Conservation (phyloP, 768 basidiomycete species). For the Leucocoprinus leucothites region DNA sequence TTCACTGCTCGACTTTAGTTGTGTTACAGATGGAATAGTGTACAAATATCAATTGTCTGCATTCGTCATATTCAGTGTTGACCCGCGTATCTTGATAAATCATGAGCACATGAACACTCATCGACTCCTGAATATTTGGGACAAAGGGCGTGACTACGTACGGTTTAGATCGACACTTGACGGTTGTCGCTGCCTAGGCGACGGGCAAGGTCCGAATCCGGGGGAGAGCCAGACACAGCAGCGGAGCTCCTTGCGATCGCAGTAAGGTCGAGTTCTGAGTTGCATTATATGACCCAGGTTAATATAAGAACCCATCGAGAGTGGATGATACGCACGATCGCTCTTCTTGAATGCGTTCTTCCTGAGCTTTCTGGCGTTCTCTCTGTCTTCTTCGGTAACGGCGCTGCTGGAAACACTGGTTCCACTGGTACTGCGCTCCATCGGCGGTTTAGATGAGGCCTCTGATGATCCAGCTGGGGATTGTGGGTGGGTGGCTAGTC, state of each 20-base stretch:
- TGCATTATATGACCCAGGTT: background rate
- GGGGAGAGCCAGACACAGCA: slow-evolving; percentile 59
- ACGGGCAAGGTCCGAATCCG: slow-evolving; percentile 10
- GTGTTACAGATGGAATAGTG: too few relatives aligned
- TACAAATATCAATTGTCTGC: too few relatives aligned
- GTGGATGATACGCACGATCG: slow-evolving; percentile 35
- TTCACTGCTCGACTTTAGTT: too few relatives aligned
- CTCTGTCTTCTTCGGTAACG: slow-evolving; percentile 55
- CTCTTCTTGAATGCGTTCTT: slow-evolving; percentile 74
- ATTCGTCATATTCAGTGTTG: too few relatives aligned
- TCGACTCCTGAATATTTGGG: too few relatives aligned
- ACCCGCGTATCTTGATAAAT: too few relatives aligned
- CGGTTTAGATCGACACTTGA: background rate
- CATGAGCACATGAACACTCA: too few relatives aligned
- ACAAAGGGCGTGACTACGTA: too few relatives aligned
- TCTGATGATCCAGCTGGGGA: background rate
- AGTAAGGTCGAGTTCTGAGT: slow-evolving; percentile 54
- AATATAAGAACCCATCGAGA: background rate
- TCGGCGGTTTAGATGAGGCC: background rate
- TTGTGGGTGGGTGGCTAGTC: background rate
- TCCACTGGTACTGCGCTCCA: slow-evolving; percentile 37
- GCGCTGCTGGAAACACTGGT: slow-evolving; percentile 16
- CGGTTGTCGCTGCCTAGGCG: background rate
- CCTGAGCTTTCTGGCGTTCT: slow-evolving; percentile 63
- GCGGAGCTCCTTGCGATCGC: slow-evolving; percentile 82